Evolutionary conservation across 805 yeast species (phyloP).

Genomic region (Zygosaccharomyces siamensis): DNA sequence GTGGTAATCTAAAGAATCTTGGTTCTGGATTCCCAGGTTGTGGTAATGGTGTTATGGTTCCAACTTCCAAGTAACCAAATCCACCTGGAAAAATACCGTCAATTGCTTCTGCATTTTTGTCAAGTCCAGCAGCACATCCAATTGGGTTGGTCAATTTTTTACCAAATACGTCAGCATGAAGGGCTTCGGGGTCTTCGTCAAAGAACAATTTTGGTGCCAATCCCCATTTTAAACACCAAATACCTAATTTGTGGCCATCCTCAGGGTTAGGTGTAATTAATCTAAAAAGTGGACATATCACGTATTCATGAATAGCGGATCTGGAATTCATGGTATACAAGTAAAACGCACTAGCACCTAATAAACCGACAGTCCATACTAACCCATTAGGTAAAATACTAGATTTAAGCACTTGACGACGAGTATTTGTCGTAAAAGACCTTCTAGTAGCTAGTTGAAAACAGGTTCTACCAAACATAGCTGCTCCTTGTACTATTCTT

Average conservation of each 20-base stretch:
- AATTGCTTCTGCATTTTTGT: slow-evolving; percentile 87
- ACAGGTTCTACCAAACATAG: slow-evolving; percentile 12
- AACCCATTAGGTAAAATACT: slow-evolving; percentile 18
- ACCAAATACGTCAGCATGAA: slow-evolving; percentile 64
- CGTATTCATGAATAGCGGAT: slow-evolving; percentile 76
- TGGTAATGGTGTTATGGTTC: slow-evolving; percentile 86
- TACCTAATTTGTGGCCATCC: slow-evolving; percentile 73
- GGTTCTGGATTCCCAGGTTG: slow-evolving; percentile 96
- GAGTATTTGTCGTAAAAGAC: slow-evolving; percentile 7
- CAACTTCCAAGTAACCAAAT: slow-evolving; percentile 86
- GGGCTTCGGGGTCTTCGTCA: slow-evolving; percentile 47
- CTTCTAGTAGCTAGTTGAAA: slow-evolving; percentile 12
- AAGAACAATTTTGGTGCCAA: slow-evolving; percentile 56
- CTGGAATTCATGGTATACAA: slow-evolving; percentile 69
- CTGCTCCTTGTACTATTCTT: not conserved
- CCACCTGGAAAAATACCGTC: slow-evolving; percentile 76
- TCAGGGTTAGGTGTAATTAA: slow-evolving; percentile 69
- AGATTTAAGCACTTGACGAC: slow-evolving; percentile 15
- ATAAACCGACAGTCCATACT: slow-evolving; percentile 23
- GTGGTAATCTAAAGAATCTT: slow-evolving; percentile 77
- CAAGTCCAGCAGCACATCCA: slow-evolving; percentile 95
- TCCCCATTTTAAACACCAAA: slow-evolving; percentile 63
- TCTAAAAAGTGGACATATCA: slow-evolving; percentile 73
- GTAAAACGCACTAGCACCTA: slow-evolving; percentile 39
- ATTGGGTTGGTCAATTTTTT: slow-evolving; percentile 64